Evolutionary conservation across 306 rosid genomes (phyloP).

Genomic region (Dicorynia guianensis): DNA sequence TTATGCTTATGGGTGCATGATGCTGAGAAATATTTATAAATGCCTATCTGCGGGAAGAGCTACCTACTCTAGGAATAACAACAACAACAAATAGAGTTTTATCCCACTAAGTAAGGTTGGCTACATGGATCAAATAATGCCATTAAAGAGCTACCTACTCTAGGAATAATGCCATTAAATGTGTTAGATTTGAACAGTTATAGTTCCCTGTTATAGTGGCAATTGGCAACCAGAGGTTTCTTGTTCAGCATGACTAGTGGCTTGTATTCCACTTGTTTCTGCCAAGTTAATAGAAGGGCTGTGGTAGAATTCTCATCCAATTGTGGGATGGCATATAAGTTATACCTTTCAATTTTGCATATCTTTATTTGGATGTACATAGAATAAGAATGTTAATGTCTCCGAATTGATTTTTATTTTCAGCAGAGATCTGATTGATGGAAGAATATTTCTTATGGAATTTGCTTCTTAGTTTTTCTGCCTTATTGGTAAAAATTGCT

Average conservation of each 20-base stretch:
- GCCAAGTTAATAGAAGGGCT: constrained; percentile 3
- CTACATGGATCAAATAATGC: too few relatives aligned
- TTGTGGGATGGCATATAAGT: background rate
- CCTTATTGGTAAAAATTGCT: too few relatives aligned
- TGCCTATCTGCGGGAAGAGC: background rate
- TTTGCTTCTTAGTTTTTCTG: background rate
- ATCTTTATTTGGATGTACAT: background rate
- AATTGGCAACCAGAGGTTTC: background rate
- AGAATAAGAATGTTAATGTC: background rate
- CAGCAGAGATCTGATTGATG: background rate
- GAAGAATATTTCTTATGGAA: background rate
- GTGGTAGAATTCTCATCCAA: background rate
- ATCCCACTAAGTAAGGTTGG: too few relatives aligned
- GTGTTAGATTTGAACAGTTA: background rate
- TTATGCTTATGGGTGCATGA: constrained; percentile 8
- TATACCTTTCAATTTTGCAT: background rate
- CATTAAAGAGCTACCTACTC: background rate
- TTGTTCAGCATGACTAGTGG: background rate
- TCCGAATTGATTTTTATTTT: background rate
- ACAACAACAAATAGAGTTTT: too few relatives aligned
- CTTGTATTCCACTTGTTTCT: background rate
- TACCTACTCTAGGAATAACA: background rate
- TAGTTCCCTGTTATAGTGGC: background rate
- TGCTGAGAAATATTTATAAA: background rate
- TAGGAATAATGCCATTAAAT: background rate